Evolutionary conservation across 306 rosid species (phyloP), one percentile per base, ranked within the genome.

Genomic region (Casuarina equisetifolia): DNA sequence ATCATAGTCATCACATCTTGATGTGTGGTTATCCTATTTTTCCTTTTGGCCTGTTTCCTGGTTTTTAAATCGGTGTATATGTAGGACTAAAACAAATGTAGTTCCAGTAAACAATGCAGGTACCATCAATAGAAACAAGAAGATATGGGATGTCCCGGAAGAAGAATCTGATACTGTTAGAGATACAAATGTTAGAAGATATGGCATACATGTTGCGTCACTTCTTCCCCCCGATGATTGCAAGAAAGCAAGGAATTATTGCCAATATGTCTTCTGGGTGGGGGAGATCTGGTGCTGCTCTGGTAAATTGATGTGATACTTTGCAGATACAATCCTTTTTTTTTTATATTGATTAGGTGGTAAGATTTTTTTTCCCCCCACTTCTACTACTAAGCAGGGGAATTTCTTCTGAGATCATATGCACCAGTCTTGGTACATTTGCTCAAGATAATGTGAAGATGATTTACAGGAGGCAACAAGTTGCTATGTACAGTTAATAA

Each of bases 261-360:
- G 97, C 92, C 25, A 94, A 94, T 79, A 85, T 90, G 86, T 94
- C 98, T 8, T 94, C 98, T 1, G 97, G 97, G 11, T 94, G 97
- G 97, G 98, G 98, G 44, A 87, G 98, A 74, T 91, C 97, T 3
- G 97, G 93, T 42, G 98, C 98, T 12, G 97, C 98, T 7, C 87
- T 90, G 75, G 97, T 86, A 50, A 38, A 76, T 76, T 40, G 70
- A 49, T 25, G 62, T 36, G 55, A 44, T 68, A 13, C 43, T 38
- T 63, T 13, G 19, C 50, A 66, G 17, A 66, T 66, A 39, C 6
- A 6, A 40, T 40, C 5, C 0, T 43, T 17, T 40, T 0, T 25
- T 32, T 66, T 66, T 40, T 35, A 4, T 39, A 20, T 63, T 63
- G 25, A 17, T 66, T 17, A 66, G 48, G 52, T 9, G 13, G 48